Evolutionary conservation across 1,139 yeast genomes (phyloP), one percentile per base, ranked within the genome.

Genomic region (Suhomyces yuchorum): DNA sequence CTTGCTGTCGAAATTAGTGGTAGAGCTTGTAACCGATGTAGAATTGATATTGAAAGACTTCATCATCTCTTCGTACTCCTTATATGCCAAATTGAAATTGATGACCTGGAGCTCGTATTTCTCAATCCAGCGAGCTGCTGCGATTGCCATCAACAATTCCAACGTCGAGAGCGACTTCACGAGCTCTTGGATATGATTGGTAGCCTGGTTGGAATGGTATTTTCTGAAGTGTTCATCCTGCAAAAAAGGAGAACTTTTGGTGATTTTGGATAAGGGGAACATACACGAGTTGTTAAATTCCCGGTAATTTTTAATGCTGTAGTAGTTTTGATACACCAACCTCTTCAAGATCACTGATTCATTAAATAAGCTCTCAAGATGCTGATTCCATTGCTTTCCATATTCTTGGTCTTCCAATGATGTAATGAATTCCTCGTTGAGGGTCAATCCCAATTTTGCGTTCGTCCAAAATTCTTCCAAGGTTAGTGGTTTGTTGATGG

Each of bases 41-140:
- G 66, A 67, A 22, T 75, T 75, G 19, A 70, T 58, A 51, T 82
- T 78, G 51, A 76, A 66, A 0, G 63, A 58, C 49, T 78, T 77
- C 40, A 84, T 73, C 75, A 84, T 75, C 1, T 68, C 70, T n/a
- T 65, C 62, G 63, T 90, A 93, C 63, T 93, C 98, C 36, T 83
- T 83, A 62, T 85, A 87, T 0, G 86, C 87, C 52, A 90, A 71
- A 55, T 86, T 88, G 66, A 91, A 85, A 62, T 90, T 92, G 19
- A 84, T 72, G 12, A 73, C 70, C 22, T 74, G 81, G 14, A 82
- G 67, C 32, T 80, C 84, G 33, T 77, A 78, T 57, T 84, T 85
- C 49, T 81, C 75, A 18, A 82, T 72, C 51, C 86, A 84, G 37
- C 97, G 72, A 0, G 95, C 87, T 0, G 92, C 86, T 37, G 91